Conservation (phyloP, 441 rosid species). For the Adansonia madagascariensis region DNA sequence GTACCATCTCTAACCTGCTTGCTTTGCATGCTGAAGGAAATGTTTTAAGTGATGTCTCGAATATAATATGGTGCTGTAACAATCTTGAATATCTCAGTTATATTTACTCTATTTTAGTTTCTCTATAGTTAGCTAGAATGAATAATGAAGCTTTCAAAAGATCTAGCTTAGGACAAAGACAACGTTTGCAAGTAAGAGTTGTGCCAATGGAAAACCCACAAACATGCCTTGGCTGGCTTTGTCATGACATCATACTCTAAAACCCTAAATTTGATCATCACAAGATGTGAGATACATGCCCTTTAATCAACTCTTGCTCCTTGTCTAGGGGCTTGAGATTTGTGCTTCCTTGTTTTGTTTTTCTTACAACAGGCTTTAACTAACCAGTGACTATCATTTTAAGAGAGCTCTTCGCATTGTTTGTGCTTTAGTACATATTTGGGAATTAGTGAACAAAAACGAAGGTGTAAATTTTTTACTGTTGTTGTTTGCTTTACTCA, state of each 20-base stretch:
- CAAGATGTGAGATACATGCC: background rate
- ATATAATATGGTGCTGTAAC: background rate
- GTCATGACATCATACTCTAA: background rate
- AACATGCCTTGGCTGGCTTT: background rate
- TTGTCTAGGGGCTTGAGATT: background rate
- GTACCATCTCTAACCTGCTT: background rate
- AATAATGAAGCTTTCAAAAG: conserved; percentile 6
- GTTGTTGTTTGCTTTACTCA: conserved; percentile 11
- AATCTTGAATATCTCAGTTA: conserved; percentile 7
- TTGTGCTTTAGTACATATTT: conserved; percentile 10
- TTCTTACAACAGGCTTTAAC: conserved; percentile 2
- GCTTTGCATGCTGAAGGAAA: conserved; percentile 12
- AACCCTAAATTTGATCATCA: conserved; percentile 19
- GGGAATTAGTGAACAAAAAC: conserved; percentile 10
- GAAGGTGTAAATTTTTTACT: background rate
- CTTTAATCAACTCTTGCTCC: background rate
- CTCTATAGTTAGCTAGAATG: background rate
- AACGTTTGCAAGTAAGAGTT: background rate
- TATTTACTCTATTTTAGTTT: background rate
- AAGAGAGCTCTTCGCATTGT: conserved; percentile 12
- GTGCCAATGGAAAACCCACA: background rate
- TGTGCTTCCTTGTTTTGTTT: background rate
- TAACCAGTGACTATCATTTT: conserved; percentile 9
- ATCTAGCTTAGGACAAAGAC: conserved; percentile 20
- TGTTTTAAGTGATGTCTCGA: background rate